Evolutionary conservation across 495 filamentous ascomycete genomes (phyloP), one percentile per base, ranked within the genome.

Genomic region (Penicillium desertorum): DNA sequence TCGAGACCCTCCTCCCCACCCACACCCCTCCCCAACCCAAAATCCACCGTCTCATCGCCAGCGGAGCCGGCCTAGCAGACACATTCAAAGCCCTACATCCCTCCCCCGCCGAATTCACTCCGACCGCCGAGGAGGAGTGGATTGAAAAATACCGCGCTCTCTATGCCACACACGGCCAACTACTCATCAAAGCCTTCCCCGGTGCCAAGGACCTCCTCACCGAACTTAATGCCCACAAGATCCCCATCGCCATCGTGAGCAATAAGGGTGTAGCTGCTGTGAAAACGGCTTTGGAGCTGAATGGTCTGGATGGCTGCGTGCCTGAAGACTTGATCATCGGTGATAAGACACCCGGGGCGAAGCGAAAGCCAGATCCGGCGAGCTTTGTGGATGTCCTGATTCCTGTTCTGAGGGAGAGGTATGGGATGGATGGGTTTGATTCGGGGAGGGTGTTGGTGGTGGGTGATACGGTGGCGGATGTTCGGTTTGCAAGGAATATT

Each of bases 251-350:
- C 1, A 67, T 71, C 14, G 59, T 71, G 17, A 69, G 58, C 36
- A 71, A 71, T 29, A 71, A 71, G 45, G 64, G 54, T 20, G 62
- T 63, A 4, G 58, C 37, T 5, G 69, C 69, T 0, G 60, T 71
- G 0, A 59, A 56, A 32, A 62, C 62, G 2, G 64, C 66, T 0
- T 51, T 71, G 43, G 45, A 51, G 36, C 58, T 54, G 17, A 58
- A 62, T 25, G 61, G 55, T 5, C 44, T 71, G 1, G 50, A 34
- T 5, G 61, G 41, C 3, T 54, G 30, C 19, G 50, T 69, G 14
- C 61, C 59, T 0, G 64, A 67, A 11, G 48, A 59, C 14, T 36
- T 69, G 29, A 65, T 71, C 14, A 47, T 71, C 16, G 69, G 69
- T 3, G 64, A 63, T 27, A 66, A 60, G 51, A 62, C 62, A 1